Evolutionary conservation across 2,329 filamentous ascomycete species (phyloP).

Genomic region (Fusarium cyanostomum): DNA sequence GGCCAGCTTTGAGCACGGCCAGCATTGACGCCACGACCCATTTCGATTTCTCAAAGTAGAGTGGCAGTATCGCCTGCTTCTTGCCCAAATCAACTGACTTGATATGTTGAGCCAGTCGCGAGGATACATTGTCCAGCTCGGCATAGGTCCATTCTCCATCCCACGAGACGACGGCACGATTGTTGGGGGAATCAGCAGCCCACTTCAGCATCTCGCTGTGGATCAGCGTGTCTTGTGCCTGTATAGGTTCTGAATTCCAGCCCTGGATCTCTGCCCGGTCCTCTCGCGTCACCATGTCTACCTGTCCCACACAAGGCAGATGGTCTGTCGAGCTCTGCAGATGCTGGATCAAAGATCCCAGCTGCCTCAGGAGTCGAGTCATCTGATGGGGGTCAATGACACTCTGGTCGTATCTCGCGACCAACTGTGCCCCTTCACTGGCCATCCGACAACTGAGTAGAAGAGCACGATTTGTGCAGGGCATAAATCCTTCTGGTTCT

Average conservation of each 20-base stretch:
- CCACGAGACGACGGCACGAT: not conserved
- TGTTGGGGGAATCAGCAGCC: not conserved
- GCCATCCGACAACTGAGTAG: not conserved
- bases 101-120: not conserved
- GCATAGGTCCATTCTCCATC: slow-evolving; percentile 5
- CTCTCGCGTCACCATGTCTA: not conserved
- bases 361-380: not conserved
- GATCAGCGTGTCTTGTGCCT: not conserved
- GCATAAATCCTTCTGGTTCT: not conserved
- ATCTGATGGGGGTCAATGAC: slow-evolving; percentile 4
- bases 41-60: slow-evolving; percentile 24
- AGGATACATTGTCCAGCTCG: not conserved
- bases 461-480: slow-evolving; percentile 13
- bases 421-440: not conserved
- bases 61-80: not conserved
- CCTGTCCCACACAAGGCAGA: not conserved
- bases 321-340: not conserved
- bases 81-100: not conserved
- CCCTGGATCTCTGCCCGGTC: slow-evolving; percentile 7
- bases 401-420: not conserved
- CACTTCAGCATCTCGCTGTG: slow-evolving; percentile 9
- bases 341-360: not conserved
- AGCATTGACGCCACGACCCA: slow-evolving; percentile 17
- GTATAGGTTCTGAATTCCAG: slow-evolving; percentile 3
- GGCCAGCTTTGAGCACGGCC: slow-evolving; percentile 5